Evolutionary conservation across 2,329 filamentous ascomycete genomes (phyloP).

Genomic region (Achaetomium macrosporum): DNA sequence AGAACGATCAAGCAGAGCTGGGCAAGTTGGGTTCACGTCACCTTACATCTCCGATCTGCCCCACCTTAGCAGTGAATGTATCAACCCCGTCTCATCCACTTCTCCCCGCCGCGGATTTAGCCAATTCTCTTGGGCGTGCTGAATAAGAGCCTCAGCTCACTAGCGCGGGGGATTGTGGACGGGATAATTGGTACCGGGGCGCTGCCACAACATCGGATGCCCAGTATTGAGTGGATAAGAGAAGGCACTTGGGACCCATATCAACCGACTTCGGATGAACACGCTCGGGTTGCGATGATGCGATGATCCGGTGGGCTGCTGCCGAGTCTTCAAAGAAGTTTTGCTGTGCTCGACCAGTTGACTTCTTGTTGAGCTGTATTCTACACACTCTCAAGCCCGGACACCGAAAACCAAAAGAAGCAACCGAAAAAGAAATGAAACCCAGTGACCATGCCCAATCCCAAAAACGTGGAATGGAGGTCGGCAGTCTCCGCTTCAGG

Average conservation of each 20-base stretch:
- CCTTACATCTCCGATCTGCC: constrained; percentile 1
- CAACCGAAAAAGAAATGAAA: constrained; percentile 10
- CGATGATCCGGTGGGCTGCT: background rate
- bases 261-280: constrained; percentile 15
- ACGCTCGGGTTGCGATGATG: background rate
- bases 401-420: constrained; percentile 9
- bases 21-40: background rate
- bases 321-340: constrained; percentile 1
- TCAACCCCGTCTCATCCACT: constrained; percentile 3
- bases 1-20: background rate
- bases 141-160: constrained; percentile 15
- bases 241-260: background rate
- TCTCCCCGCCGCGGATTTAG: constrained; percentile 16
- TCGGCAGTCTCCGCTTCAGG: background rate
- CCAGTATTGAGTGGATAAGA: background rate
- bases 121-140: constrained; percentile 9
- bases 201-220: background rate
- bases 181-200: background rate
- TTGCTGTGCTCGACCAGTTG: background rate
- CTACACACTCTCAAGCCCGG: constrained; percentile 13
- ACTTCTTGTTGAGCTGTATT: constrained; percentile 5
- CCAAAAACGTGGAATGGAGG: constrained; percentile 14
- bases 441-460: constrained; percentile 17
- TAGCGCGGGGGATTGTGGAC: constrained; percentile 9
- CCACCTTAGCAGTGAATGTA: constrained; percentile 5